phyloP scores from a whole-genome alignment of 1,284 basidiomycete species.

The Cryptococcus sp. region DNA sequence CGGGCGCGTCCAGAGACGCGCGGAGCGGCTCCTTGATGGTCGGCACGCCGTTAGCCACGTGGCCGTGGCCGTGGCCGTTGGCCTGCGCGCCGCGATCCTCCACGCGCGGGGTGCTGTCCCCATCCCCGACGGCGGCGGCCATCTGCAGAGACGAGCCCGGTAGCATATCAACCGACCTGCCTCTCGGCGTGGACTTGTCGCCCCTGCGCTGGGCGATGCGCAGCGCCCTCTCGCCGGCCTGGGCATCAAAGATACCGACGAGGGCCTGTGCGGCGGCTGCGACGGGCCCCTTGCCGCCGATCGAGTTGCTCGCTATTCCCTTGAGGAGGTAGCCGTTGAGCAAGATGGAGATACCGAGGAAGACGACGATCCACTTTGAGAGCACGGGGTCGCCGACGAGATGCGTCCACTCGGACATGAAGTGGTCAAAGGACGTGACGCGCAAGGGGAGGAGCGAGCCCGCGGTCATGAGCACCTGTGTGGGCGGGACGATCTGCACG shows the following conservation, averaged over 20 bases:
- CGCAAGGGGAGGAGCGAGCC: slow-evolving; percentile 33
- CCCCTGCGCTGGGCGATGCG: slow-evolving; percentile 5
- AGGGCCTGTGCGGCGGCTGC: slow-evolving; percentile 53
- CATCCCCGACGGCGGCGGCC: slow-evolving; percentile 21
- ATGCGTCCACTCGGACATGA: slow-evolving; percentile 91
- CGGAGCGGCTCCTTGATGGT: not conserved
- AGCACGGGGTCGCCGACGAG: slow-evolving; percentile 93
- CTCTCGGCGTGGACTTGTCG: slow-evolving; percentile 20
- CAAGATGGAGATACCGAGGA: slow-evolving; percentile 80
- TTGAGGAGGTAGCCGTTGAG: slow-evolving; percentile 94
- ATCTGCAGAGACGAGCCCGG: slow-evolving; percentile 8
- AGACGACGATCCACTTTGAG: slow-evolving; percentile 91
- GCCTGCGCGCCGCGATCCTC: slow-evolving; percentile 4
- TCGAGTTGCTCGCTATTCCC: slow-evolving; percentile 55
- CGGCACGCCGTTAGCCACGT: not conserved
- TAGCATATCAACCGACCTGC: slow-evolving; percentile 2
- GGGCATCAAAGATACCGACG: slow-evolving; percentile 47
- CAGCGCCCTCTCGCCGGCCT: slow-evolving; percentile 29
- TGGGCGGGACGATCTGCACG: slow-evolving; percentile 67
- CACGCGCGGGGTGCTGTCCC: slow-evolving; percentile 31
- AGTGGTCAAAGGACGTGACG: slow-evolving; percentile 66
- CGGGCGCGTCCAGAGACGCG: not conserved
- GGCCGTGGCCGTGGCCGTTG: slow-evolving; percentile 16
- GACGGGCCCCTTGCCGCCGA: slow-evolving; percentile 50
- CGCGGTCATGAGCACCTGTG: slow-evolving; percentile 56